Evolutionary conservation across 805 yeast species (phyloP).

Genomic region (Candida stauntonica): DNA sequence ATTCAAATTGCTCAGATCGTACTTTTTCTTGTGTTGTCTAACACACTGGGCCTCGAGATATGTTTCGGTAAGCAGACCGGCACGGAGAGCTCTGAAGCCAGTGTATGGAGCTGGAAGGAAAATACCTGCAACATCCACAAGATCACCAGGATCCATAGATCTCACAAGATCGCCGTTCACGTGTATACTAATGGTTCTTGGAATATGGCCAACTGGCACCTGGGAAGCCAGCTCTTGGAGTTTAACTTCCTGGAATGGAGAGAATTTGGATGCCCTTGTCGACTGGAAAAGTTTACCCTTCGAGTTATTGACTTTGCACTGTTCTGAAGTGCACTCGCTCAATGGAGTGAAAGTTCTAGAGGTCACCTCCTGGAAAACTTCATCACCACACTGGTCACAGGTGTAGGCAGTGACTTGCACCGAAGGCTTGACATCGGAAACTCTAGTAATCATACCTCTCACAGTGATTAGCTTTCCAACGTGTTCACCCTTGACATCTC

Average conservation of each 20-base stretch:
- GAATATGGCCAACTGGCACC: slow-evolving; percentile 98
- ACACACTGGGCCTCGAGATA: slow-evolving; percentile 85
- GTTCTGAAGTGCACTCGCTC: slow-evolving; percentile 75
- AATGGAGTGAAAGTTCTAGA: slow-evolving; percentile 84
- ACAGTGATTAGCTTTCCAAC: slow-evolving; percentile 87
- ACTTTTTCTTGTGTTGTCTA: slow-evolving; percentile 84
- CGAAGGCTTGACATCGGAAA: slow-evolving; percentile 92
- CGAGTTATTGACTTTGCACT: slow-evolving; percentile 72
- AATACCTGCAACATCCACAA: slow-evolving; percentile 89
- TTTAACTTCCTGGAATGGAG: slow-evolving; percentile 92
- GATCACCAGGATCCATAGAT: slow-evolving; percentile 87
- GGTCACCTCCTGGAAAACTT: slow-evolving; percentile 91
- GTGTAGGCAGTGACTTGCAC: slow-evolving; percentile 91
- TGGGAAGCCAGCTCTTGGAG: slow-evolving; percentile 93
- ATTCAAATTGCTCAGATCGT: slow-evolving; percentile 59
- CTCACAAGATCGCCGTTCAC: slow-evolving; percentile 92
- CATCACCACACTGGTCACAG: slow-evolving; percentile 96
- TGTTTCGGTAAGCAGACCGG: slow-evolving; percentile 93
- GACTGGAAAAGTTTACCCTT: slow-evolving; percentile 89
- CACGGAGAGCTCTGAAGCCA: slow-evolving; percentile 87
- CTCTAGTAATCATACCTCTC: slow-evolving; percentile 92
- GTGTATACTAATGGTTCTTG: slow-evolving; percentile 79
- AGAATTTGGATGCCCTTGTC: slow-evolving; percentile 93
- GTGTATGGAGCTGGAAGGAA: slow-evolving; percentile 94
- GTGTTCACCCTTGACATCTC: slow-evolving; percentile 80